These are phyloP conservation scores for Microbotryum violaceum DNA, from an alignment of 1,284 basidiomycete species.

Conservation along the genomic window DNA sequence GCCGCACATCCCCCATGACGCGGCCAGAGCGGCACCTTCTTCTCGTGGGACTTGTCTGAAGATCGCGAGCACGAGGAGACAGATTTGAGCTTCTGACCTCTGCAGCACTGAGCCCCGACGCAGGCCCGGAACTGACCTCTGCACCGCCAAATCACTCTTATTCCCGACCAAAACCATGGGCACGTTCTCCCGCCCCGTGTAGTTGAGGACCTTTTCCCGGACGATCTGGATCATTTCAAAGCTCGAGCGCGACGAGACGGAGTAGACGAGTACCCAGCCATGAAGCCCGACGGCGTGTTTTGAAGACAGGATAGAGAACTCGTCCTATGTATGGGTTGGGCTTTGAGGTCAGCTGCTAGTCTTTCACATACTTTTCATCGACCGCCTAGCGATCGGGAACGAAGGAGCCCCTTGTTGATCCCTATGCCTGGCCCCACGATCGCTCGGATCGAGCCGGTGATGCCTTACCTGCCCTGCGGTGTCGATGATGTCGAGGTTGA, in stretches of 20 bases:
- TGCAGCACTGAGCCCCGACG: background rate
- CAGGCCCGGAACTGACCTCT: constrained; percentile 49
- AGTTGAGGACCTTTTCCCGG: constrained; percentile 95
- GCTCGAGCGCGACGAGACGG: constrained; percentile 79
- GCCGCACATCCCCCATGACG: constrained; percentile 41
- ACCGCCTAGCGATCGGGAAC: too few species aligned
- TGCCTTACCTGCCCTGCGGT: constrained; percentile 70
- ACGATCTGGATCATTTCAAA: constrained; percentile 96
- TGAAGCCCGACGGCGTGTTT: constrained; percentile 38
- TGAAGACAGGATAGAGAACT: constrained; percentile 58
- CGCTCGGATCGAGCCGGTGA: too few species aligned
- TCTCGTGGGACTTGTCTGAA: constrained; percentile 63
- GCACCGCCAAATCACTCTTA: constrained; percentile 72
- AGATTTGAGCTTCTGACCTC: constrained; percentile 4
- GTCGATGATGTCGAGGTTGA: constrained; percentile 95
- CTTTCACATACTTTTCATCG: background rate
- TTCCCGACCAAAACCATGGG: constrained; percentile 96
- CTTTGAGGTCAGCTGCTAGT: background rate
- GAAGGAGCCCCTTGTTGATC: too few species aligned
- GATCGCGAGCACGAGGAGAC: constrained; percentile 7
- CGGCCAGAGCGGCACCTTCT: constrained; percentile 69
- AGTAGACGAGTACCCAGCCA: constrained; percentile 80
- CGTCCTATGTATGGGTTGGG: constrained; percentile 53
- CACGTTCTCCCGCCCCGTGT: constrained; percentile 78
- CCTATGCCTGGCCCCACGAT: background rate